Percentiles rank a stretch among this genome's conserved stretches.
Evolutionary conservation across 176 grass and related monocot genomes (phyloP).

Genomic region (Raddia distichophylla): DNA sequence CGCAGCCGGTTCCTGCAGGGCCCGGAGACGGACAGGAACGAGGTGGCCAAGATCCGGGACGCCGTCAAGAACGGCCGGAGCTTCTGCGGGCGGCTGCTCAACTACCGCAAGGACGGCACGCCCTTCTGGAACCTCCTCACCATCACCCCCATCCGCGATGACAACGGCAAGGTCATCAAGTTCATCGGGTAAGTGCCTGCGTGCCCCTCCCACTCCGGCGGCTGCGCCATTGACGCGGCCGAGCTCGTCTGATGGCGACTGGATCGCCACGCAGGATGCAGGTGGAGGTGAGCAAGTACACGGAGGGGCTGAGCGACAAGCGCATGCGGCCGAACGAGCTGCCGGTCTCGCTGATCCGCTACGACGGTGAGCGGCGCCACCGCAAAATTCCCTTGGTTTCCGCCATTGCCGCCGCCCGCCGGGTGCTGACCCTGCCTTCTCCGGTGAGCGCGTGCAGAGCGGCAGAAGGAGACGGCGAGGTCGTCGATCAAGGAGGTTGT

Average conservation of each 20-base stretch:
- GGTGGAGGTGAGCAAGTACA: slow-evolving; percentile 99
- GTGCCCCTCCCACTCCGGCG: background rate
- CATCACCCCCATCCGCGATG: slow-evolving; percentile 80
- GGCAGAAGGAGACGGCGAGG: slow-evolving; percentile 93
- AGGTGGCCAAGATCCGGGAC: slow-evolving; percentile 81
- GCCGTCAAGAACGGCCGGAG: slow-evolving; percentile 66
- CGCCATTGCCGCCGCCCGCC: background rate
- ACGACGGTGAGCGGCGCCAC: slow-evolving; percentile 64
- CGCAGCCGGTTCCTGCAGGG: slow-evolving; percentile 90
- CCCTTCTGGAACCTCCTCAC: slow-evolving; percentile 98
- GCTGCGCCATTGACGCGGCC: background rate
- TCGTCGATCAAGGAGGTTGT: slow-evolving; percentile 91
- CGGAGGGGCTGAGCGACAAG: slow-evolving; percentile 92
- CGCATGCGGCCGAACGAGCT: slow-evolving; percentile 84
- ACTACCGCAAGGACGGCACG: slow-evolving; percentile 87
- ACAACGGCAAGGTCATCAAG: slow-evolving; percentile 84
- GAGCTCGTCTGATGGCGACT: background rate
- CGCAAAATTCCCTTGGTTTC: background rate
- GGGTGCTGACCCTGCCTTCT: background rate
- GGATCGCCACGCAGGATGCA: slow-evolving; percentile 71
- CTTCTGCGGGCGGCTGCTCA: slow-evolving; percentile 88
- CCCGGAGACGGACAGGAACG: slow-evolving; percentile 66
- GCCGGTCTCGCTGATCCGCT: slow-evolving; percentile 94
- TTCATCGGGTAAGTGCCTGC: slow-evolving; percentile 72
- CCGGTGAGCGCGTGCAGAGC: slow-evolving; percentile 33